phyloP scores from a whole-genome alignment of 345 rosid genomes.

The Cochlearia excelsa region DNA sequence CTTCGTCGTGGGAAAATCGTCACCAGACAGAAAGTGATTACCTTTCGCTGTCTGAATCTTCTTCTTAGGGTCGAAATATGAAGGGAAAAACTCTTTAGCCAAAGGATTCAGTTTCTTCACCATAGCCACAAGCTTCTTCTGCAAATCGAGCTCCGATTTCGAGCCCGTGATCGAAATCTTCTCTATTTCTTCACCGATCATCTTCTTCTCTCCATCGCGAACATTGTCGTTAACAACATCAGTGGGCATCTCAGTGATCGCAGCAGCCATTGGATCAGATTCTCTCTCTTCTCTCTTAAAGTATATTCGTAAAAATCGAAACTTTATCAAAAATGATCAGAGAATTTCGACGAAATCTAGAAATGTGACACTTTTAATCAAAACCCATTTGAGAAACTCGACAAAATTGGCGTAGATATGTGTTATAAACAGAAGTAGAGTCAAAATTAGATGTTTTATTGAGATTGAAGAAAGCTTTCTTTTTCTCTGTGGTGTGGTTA shows the following conservation, averaged over 20 bases:
- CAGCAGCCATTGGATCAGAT: slow-evolving; percentile 60
- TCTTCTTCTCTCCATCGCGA: slow-evolving; percentile 35
- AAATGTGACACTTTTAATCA: slow-evolving; percentile 27
- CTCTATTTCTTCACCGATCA: slow-evolving; percentile 12
- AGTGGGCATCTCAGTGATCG: slow-evolving; percentile 47
- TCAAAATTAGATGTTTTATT: slow-evolving; percentile 13
- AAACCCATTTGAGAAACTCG: slow-evolving; percentile 19
- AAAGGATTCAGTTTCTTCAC: slow-evolving; percentile 82
- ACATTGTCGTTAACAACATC: slow-evolving; percentile 36
- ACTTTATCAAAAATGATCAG: slow-evolving; percentile 13
- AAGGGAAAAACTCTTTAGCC: slow-evolving; percentile 84
- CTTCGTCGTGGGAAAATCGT: slow-evolving; percentile 35
- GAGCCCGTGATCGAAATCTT: slow-evolving; percentile 38
- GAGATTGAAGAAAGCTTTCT: slow-evolving; percentile 1
- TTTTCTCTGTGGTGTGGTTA: slow-evolving; percentile 20
- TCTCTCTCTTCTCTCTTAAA: neutral
- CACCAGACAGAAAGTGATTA: slow-evolving; percentile 32
- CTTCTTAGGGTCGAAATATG: slow-evolving; percentile 41
- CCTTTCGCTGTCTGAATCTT: slow-evolving; percentile 31
- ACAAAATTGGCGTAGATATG: slow-evolving; percentile 9
- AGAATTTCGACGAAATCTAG: neutral
- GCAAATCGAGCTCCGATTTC: slow-evolving; percentile 56
- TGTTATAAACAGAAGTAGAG: slow-evolving; percentile 1
- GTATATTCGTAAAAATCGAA: neutral
- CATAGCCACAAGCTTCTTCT: slow-evolving; percentile 65